Evolutionary conservation across 2,329 filamentous ascomycete species (phyloP).

Genomic region (Phialocephala sp.): DNA sequence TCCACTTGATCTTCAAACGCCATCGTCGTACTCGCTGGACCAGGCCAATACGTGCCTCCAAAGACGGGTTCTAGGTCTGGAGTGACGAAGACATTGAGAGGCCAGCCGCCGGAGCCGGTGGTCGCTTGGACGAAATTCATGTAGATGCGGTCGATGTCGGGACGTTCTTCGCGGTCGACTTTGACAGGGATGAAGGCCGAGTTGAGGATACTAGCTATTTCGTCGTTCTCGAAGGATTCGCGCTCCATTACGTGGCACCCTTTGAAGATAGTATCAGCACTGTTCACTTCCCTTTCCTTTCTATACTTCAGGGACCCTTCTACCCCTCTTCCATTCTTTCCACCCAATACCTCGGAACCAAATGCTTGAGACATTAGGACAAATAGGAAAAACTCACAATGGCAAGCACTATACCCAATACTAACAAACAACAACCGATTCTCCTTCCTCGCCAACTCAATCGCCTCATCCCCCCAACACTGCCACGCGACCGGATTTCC

Average conservation of each 20-base stretch:
- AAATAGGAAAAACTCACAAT: constrained; percentile 67
- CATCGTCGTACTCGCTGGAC: constrained; percentile 47
- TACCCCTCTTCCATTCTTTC: neutral
- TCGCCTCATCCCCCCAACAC: constrained; percentile 77
- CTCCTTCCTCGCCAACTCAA: constrained; percentile 76
- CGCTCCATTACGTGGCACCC: constrained; percentile 90
- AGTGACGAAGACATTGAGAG: constrained; percentile 94
- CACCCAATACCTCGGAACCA: neutral
- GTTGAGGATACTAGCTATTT: constrained; percentile 84
- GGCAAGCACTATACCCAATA: constrained; percentile 93
- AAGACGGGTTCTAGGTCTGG: constrained; percentile 93
- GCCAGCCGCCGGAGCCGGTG: constrained; percentile 90
- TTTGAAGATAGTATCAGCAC: constrained; percentile 42
- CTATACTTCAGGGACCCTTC: neutral
- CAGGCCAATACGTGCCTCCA: constrained; percentile 94
- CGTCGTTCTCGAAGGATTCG: constrained; percentile 85
- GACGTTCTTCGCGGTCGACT: constrained; percentile 90
- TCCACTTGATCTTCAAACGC: constrained; percentile 65
- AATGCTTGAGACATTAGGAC: neutral
- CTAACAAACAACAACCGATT: constrained; percentile 93
- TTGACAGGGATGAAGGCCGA: constrained; percentile 88
- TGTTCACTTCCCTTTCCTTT: neutral
- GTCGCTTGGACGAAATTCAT: constrained; percentile 98
- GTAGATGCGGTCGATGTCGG: constrained; percentile 93
- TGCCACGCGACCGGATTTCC: constrained; percentile 92